Evolutionary conservation across 1,139 yeast species (phyloP), one percentile per base, ranked within the genome.

Genomic region (Candida glucosophila): DNA sequence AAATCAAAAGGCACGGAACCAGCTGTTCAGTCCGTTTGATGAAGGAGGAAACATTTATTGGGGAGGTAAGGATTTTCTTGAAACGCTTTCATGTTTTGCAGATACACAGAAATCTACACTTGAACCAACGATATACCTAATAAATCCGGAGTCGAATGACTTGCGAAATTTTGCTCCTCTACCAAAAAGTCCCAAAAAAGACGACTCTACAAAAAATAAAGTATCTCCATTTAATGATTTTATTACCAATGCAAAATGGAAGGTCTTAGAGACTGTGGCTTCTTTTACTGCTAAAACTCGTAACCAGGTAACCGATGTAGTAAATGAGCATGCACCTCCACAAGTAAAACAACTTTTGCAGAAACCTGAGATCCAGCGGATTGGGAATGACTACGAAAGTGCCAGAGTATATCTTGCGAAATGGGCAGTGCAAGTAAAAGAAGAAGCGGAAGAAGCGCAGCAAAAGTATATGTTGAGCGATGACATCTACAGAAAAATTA

Each of bases 401-500:
- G 96, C 96, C 0, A 67, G 88, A 28, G 81, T 86, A 4, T 90
- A 86, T 48, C 61, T 90, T 33, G 97, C 98, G 4, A 86, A 86
- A 56, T 90, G 98, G 98, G 97, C 98, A 0, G 71, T 85, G 42
- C 86, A 86, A 20, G 93, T 90, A 14, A 92, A 90, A 40, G 92
- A 86, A 43, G 95, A 90, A 47, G 93, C 95, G 1, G 92, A 83
- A 43, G 71, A 69, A 37, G 72, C 80, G 24, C 76, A 81, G 33
- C 61, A 67, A 23, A 61, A 63, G 39, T 70, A 71, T 34, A 68
- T 74, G 37, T 56, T 82, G 31, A 74, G 73, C 37, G 74, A 73
- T 27, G 69, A 69, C 9, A 67, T 77, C 31, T 67, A 74, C 35
- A 64, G 64, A 20, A 53, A 76, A 23, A 59, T 82, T 23, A 73